These are phyloP conservation scores for Lipomyces yarrowii DNA, from an alignment of 1,139 yeast genomes.

Conservation along the genomic window DNA sequence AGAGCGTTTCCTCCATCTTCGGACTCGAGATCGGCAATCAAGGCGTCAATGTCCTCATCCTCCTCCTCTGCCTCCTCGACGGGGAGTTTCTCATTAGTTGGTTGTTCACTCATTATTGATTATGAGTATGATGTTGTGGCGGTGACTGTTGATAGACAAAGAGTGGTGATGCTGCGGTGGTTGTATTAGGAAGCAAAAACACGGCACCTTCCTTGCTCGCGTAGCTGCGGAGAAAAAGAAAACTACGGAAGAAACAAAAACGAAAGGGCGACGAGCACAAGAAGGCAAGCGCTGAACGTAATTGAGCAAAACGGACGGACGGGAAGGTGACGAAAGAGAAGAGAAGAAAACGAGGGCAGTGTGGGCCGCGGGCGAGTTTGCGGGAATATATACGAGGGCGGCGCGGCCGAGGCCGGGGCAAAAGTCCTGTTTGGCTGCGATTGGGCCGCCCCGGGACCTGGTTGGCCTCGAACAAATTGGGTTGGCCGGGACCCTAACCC, in stretches of 20 bases:
- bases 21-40: constrained; percentile 87
- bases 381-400: constrained; percentile 11
- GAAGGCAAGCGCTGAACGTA: background rate
- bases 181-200: background rate
- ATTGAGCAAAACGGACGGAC: constrained; percentile 3
- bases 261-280: constrained; percentile 1
- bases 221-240: background rate
- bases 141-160: background rate
- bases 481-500: too few species aligned
- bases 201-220: background rate
- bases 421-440: background rate
- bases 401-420: constrained; percentile 6
- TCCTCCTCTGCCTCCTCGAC: constrained; percentile 31
- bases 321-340: constrained; percentile 7
- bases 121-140: background rate
- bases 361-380: constrained; percentile 5
- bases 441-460: constrained; percentile 5
- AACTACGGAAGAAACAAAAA: background rate
- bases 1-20: constrained; percentile 57
- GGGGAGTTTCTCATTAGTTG: constrained; percentile 26
- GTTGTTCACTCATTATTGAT: constrained; percentile 12
- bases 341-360: background rate
- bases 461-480: too few species aligned
- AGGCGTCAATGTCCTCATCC: constrained; percentile 50
- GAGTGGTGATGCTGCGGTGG: too few species aligned